A percentile compares a stretch with the other conserved stretches of the same genome.
phyloP scores from a whole-genome alignment of 768 basidiomycete species.

The Chiua virens region DNA sequence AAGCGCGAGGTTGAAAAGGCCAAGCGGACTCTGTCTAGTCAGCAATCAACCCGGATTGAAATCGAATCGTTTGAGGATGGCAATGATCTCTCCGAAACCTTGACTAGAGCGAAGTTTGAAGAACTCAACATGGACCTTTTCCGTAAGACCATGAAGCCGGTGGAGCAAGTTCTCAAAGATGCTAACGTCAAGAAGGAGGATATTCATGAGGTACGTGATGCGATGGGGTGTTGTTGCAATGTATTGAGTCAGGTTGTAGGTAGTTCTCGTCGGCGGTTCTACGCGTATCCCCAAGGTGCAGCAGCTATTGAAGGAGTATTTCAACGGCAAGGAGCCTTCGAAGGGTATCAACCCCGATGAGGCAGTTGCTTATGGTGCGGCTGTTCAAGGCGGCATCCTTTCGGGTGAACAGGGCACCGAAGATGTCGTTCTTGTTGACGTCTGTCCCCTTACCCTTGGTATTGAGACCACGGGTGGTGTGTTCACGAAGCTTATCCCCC shows the following conservation, averaged over 20 bases:
- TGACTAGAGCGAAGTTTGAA: constrained; percentile 98
- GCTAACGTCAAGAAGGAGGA: constrained; percentile 98
- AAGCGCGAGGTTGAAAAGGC: constrained; percentile 94
- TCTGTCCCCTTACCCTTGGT: constrained; percentile 95
- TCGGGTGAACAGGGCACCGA: constrained; percentile 89
- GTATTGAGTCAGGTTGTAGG: constrained; percentile 33
- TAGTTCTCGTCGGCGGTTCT: constrained; percentile 94
- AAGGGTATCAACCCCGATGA: constrained; percentile 99
- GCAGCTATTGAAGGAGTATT: constrained; percentile 97
- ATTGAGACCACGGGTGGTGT: constrained; percentile 99
- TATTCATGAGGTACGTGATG: constrained; percentile 70
- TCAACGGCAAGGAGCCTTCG: constrained; percentile 94
- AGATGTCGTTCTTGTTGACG: constrained; percentile 94
- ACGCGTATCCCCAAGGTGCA: constrained; percentile 99
- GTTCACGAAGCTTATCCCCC: constrained; percentile 95
- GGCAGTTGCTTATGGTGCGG: constrained; percentile 98
- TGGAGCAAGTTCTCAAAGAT: constrained; percentile 98
- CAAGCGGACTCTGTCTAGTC: constrained; percentile 89
- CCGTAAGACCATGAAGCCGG: constrained; percentile 99
- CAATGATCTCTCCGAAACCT: constrained; percentile 95
- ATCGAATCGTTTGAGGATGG: constrained; percentile 96
- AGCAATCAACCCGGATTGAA: constrained; percentile 89
- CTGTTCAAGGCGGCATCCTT: constrained; percentile 97
- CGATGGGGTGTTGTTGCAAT: not conserved
- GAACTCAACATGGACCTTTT: constrained; percentile 99